phyloP scores from a whole-genome alignment of 768 basidiomycete species.

The Jaapia argillacea region DNA sequence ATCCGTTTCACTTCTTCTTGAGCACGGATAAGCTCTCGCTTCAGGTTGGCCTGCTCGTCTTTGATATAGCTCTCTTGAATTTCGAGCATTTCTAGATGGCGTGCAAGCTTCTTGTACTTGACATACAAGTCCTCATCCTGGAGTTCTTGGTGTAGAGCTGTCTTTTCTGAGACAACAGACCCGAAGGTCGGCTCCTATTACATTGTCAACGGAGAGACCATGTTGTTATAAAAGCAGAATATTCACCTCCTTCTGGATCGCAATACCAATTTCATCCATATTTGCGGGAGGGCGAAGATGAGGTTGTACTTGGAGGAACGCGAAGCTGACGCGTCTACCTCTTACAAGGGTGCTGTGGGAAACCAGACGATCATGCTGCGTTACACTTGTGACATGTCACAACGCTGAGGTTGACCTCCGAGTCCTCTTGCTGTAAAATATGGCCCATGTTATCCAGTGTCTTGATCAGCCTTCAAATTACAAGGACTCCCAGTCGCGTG shows the following conservation, averaged over 20 bases:
- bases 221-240: not conserved
- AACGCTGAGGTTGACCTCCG: not conserved
- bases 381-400: not conserved
- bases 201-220: not conserved
- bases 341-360: not conserved
- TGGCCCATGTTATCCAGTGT: conserved; percentile 59
- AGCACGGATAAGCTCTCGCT: conserved; percentile 94
- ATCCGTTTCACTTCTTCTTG: conserved; percentile 99
- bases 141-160: conserved; percentile 75
- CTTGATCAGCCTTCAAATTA: conserved; percentile 96
- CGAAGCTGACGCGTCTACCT: not conserved
- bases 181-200: conserved; percentile 83
- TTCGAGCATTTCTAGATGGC: conserved; percentile 91
- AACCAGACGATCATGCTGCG: no score
- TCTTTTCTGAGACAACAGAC: conserved; percentile 81
- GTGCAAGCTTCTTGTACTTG: conserved; percentile 93
- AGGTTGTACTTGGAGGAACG: conserved; percentile 4
- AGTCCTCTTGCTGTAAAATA: not conserved
- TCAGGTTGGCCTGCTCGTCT: conserved; percentile 95
- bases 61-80: conserved; percentile 97
- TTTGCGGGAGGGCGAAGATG: conserved; percentile 13
- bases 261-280: conserved; percentile 91
- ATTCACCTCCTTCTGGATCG: conserved; percentile 69
- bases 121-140: conserved; percentile 90
- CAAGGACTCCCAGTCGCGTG: conserved; percentile 81